Conservation (phyloP, 169 alveolate species). For the Cryptosporidium baileyi region DNA sequence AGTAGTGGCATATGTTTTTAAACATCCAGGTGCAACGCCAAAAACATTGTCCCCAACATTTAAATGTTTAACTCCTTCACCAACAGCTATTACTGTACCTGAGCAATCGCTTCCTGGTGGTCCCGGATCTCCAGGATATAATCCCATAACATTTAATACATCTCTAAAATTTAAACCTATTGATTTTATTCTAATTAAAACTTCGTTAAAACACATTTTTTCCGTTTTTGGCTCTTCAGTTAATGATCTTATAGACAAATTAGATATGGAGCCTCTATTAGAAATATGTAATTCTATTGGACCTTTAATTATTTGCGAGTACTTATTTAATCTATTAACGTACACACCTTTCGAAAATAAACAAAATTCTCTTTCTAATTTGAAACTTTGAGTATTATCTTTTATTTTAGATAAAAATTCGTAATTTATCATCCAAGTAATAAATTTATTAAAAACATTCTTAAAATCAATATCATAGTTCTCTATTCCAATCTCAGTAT, state of each 20-base stretch:
- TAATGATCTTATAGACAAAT: not conserved
- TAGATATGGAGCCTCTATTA: slow-evolving; percentile 60
- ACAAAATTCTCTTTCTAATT: slow-evolving; percentile 44
- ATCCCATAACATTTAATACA: slow-evolving; percentile 79
- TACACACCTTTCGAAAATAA: not conserved
- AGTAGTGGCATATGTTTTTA: slow-evolving; percentile 70
- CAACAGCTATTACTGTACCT: slow-evolving; percentile 75
- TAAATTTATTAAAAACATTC: not conserved
- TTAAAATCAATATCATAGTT: not conserved
- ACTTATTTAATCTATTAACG: slow-evolving; percentile 12
- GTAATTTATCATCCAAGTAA: slow-evolving; percentile 4
- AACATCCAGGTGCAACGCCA: slow-evolving; percentile 78
- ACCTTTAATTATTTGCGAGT: not conserved
- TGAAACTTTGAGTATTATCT: not conserved
- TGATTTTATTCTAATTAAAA: slow-evolving; percentile 71
- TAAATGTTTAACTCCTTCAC: slow-evolving; percentile 57
- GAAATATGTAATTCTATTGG: slow-evolving; percentile 23
- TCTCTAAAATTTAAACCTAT: slow-evolving; percentile 77
- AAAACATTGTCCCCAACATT: slow-evolving; percentile 73
- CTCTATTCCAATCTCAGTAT: slow-evolving; percentile 6
- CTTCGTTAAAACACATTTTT: not conserved
- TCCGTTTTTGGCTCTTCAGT: not conserved
- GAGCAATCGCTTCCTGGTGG: slow-evolving; percentile 81
- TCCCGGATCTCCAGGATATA: slow-evolving; percentile 83
- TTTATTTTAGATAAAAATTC: slow-evolving; percentile 7